Conservation (phyloP, 306 rosid genomes). For the Luffa aegyptiaca region DNA sequence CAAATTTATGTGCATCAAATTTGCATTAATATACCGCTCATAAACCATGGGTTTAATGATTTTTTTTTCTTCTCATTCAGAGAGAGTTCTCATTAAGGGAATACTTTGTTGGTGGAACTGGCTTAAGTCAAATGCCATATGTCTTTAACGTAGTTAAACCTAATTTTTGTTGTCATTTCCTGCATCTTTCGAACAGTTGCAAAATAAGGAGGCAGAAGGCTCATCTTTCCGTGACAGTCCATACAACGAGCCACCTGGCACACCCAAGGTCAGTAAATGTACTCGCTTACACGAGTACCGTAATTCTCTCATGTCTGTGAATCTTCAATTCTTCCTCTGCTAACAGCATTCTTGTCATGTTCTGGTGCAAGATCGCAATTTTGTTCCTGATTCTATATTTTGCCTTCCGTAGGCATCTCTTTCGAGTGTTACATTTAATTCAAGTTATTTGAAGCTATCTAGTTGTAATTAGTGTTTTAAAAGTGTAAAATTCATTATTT, state of each 20-base stretch:
- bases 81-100: neutral
- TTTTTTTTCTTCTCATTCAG: neutral
- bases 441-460: neutral
- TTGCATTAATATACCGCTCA: neutral
- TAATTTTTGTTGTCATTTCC: neutral
- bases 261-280: slow-evolving; percentile 59
- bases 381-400: slow-evolving; percentile 46
- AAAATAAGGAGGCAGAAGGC: slow-evolving; percentile 92
- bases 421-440: neutral
- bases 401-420: neutral
- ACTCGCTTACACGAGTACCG: neutral
- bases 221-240: slow-evolving; percentile 74
- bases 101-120: neutral
- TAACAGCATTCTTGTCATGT: slow-evolving; percentile 25
- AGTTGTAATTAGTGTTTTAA: neutral
- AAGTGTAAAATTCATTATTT: neutral
- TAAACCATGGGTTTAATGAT: neutral
- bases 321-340: slow-evolving; percentile 15
- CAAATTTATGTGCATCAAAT: neutral
- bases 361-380: slow-evolving; percentile 67
- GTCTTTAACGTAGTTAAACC: neutral
- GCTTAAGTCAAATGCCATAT: neutral
- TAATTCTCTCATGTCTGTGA: neutral
- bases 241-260: slow-evolving; percentile 72
- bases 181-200: slow-evolving; percentile 49